Evolutionary conservation across 2,329 filamentous ascomycete species (phyloP), one percentile per base, ranked within the genome.

Genomic region (Diaporthe humulicola): DNA sequence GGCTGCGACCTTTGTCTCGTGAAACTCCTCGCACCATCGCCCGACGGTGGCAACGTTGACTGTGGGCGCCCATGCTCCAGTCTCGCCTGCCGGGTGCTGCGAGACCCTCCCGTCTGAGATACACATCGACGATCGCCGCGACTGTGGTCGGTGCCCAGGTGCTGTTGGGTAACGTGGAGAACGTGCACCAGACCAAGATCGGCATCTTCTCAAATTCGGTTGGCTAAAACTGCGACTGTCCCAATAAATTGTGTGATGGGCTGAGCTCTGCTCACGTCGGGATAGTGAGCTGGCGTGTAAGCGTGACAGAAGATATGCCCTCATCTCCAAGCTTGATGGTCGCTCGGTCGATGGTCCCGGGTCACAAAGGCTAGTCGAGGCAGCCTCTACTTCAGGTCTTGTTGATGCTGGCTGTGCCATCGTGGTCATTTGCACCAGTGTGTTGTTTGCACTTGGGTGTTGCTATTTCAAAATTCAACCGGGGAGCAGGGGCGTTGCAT

Each of bases 21-120:
- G 60, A 5, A 72, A 64, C 3, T 72, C 57, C 12, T 72, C 57
- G n/a, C 28, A 54, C 70, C 48, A 64, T n/a, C 50, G 25, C 14
- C n/a, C 19, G 36, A 42, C 22, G 3, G 19, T 33, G 33, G 45
- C 45, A 8, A 7, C 2, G 19, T 22, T 7, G 50, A 40, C 9
- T 22, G 52, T 42, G 38, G 19, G 19, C 7, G 22, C 6, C 14
- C 38, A 9, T 4, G 19, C 12, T n/a, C 25, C 19, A 12, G 14
- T 10, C 3, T 45, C 17, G 52, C 17, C 42, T 30, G 40, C 10
- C 25, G 22, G 12, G 19, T 19, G 14, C 15, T 45, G 28, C 5
- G 19, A 7, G 17, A 2, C 22, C 17, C 30, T 19, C 3, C 22
- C 30, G 22, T 28, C 25, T 2, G 40, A 45, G 7, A 2, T 19